Conservation (phyloP, 805 yeast species). For the Metschnikowia arizonensis region DNA sequence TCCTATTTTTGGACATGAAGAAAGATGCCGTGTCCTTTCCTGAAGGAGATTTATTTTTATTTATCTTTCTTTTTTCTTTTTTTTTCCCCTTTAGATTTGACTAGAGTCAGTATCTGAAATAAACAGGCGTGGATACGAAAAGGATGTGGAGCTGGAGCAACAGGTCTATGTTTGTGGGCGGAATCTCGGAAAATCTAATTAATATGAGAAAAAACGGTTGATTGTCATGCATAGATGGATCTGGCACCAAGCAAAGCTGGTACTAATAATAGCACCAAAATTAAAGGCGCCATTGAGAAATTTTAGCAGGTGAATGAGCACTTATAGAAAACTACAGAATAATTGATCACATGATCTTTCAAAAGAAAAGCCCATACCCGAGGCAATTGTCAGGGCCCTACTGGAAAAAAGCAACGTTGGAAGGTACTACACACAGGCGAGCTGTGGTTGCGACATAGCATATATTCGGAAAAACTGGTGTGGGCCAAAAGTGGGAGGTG, state of each 20-base stretch:
- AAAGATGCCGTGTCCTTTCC: too few relatives aligned
- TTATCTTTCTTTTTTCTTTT: too few relatives aligned
- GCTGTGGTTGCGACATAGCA: background rate
- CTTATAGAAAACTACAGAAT: background rate
- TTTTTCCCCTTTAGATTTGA: too few relatives aligned
- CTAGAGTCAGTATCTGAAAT: background rate
- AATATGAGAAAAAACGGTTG: background rate
- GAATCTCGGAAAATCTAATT: constrained; percentile 4
- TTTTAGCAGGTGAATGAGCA: too few relatives aligned
- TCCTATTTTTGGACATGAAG: constrained; percentile 19
- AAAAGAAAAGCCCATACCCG: background rate
- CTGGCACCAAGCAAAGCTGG: background rate
- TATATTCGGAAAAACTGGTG: background rate
- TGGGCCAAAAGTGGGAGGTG: background rate
- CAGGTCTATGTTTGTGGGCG: background rate
- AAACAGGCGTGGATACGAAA: background rate
- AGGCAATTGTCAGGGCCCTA: background rate
- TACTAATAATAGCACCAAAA: background rate
- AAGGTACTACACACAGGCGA: background rate
- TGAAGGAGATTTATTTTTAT: too few relatives aligned
- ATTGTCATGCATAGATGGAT: constrained; percentile 1
- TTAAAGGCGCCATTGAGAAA: background rate
- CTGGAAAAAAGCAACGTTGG: background rate
- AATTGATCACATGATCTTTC: background rate
- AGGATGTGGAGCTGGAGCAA: background rate